Evolutionary conservation across 1,284 basidiomycete species (phyloP), one percentile per base, ranked within the genome.

Genomic region (Hymenochaete sp.): DNA sequence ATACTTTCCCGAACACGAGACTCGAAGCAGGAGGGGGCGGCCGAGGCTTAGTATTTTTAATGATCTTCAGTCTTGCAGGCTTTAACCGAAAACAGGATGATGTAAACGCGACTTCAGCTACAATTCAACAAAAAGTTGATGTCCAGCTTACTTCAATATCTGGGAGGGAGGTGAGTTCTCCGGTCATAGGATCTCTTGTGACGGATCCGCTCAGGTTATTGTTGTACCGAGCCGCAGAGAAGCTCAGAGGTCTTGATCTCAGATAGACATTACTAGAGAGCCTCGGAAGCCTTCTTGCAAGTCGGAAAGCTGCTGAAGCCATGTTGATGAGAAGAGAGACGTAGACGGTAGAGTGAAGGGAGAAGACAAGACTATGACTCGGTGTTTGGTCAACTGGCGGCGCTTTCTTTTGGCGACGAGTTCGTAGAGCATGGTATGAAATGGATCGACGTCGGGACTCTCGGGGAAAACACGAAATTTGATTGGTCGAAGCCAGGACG

Each of bases 1-100:
- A 86, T 21, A 71, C 78, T 56, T 76, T 77, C 2, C 82, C 83
- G 56, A 85, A 86, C 4, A 77, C 67, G 37, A 86, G 67, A 13
- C 62, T 65, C 3, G 74, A 67, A 13, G 77, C 63, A 3, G 70
- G 64, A 16, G 82, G 80, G 6, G 72, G 62, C 18, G 69, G 57
- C 50, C 70, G 72, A 2, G 76, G 79, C n/a, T 63, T 66, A 24
- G 59, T 27, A 13, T 71, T 79, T 52, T 63, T 63, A 11, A 62
- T 62, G 38, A 88, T 58, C 49, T 76, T 62, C 29, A 80, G 61
- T 19, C 63, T 56, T 2, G 68, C 68, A 31, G 68, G 60, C 77
- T 81, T 56, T 36, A 13, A 38, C 6, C 50, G 32, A 21, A 37
- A 40, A 24, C 42, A 43, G n/a, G n/a, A n/a, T n/a, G n/a, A n/a